Evolutionary conservation across 257 asterid species (phyloP).

Genomic region (Datura wrightii): DNA sequence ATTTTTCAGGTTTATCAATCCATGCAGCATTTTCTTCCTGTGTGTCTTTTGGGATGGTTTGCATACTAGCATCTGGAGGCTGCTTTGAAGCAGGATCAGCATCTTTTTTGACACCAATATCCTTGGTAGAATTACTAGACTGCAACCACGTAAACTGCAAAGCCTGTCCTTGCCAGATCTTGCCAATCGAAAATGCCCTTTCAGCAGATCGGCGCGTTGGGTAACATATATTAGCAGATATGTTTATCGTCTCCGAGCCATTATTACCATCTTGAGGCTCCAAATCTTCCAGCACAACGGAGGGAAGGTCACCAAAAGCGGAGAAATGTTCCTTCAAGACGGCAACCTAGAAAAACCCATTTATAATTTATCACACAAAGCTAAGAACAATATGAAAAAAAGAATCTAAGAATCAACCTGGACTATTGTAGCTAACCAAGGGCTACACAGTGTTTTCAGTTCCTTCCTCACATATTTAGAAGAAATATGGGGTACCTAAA

Average conservation of each 20-base stretch:
- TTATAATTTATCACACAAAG: not conserved
- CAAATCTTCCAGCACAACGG: slow-evolving; percentile 67
- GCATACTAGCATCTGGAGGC: slow-evolving; percentile 34
- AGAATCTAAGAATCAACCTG: slow-evolving; percentile 21
- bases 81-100: slow-evolving; percentile 30
- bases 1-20: slow-evolving; percentile 38
- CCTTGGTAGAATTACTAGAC: slow-evolving; percentile 36
- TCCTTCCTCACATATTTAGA: not conserved
- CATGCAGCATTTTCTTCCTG: slow-evolving; percentile 39
- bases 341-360: slow-evolving; percentile 55
- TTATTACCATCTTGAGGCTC: slow-evolving; percentile 52
- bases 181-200: slow-evolving; percentile 78
- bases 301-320: slow-evolving; percentile 67
- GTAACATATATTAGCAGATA: slow-evolving; percentile 71
- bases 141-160: slow-evolving; percentile 73
- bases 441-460: not conserved
- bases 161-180: slow-evolving; percentile 79
- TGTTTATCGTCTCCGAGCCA: slow-evolving; percentile 45
- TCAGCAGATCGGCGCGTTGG: slow-evolving; percentile 76
- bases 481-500: slow-evolving; percentile 6
- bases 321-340: slow-evolving; percentile 85
- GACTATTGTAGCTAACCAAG: slow-evolving; percentile 20
- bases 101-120: slow-evolving; percentile 13
- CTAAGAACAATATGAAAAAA: not conserved
- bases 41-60: slow-evolving; percentile 36